Percentiles rank a stretch among this genome's conserved stretches.
Conservation (phyloP, 139 green algal genomes). For the Picochlorum sp. region DNA sequence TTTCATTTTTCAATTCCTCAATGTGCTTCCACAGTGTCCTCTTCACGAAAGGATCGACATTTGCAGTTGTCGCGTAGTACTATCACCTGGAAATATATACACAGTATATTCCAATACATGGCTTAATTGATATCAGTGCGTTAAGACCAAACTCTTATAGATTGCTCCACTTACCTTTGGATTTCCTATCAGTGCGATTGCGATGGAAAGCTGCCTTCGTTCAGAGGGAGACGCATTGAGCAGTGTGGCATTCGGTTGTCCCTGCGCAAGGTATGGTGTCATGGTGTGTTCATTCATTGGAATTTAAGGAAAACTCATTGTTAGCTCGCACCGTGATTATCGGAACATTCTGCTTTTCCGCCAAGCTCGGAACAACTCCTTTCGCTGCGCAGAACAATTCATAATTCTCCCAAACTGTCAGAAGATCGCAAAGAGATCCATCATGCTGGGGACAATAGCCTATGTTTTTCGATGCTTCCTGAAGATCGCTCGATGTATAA, state of each 20-base stretch:
- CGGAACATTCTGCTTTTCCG: too few relatives aligned
- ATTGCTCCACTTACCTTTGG: conserved; percentile 28
- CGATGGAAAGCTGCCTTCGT: conserved; percentile 71
- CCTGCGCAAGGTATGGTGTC: too few relatives aligned
- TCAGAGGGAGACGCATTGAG: too few relatives aligned
- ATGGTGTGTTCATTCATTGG: too few relatives aligned
- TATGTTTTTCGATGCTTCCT: conserved; percentile 61
- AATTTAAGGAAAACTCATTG: too few relatives aligned
- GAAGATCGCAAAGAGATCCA: conserved; percentile 73
- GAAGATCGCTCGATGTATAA: conserved; percentile 44
- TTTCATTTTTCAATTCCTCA: conserved; percentile 51
- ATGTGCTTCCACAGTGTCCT: conserved; percentile 78
- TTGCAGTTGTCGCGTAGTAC: conserved; percentile 89
- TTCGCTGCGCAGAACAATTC: conserved; percentile 84
- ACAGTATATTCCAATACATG: too few relatives aligned
- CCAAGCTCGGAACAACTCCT: conserved; percentile 13
- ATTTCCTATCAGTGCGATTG: conserved; percentile 65
- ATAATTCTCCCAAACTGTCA: conserved; percentile 89
- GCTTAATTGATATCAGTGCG: neutral
- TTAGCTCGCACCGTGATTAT: too few relatives aligned
- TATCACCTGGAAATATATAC: conserved; percentile 39
- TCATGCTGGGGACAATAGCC: conserved; percentile 94
- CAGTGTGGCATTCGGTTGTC: too few relatives aligned
- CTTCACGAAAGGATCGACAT: conserved; percentile 30
- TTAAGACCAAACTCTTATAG: neutral